Conservation (phyloP, 2,329 filamentous ascomycete genomes). For the Aspergillus tubingensis region DNA sequence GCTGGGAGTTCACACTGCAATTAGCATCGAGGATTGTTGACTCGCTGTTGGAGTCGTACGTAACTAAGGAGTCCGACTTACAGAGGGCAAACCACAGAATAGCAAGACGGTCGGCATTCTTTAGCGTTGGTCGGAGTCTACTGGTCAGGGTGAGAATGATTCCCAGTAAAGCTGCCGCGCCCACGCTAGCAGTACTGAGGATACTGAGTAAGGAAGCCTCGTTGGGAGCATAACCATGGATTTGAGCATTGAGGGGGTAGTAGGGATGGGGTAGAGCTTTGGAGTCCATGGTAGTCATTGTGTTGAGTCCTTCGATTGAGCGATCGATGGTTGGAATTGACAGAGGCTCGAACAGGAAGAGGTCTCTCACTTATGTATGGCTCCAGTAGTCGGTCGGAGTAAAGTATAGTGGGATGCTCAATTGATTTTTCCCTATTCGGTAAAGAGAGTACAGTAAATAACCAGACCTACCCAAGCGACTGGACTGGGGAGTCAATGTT, state of each 20-base stretch:
- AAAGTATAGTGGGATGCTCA: not conserved
- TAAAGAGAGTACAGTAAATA: not conserved
- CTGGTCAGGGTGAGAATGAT: slow-evolving; percentile 58
- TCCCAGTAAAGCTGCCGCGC: slow-evolving; percentile 60
- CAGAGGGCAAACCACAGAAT: slow-evolving; percentile 78
- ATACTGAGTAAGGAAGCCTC: slow-evolving; percentile 61
- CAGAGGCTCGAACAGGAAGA: not conserved
- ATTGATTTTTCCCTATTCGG: not conserved
- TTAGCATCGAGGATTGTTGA: not conserved
- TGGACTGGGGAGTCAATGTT: not conserved
- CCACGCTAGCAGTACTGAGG: slow-evolving; percentile 60
- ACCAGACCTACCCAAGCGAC: not conserved
- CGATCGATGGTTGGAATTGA: too few species aligned
- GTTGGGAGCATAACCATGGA: slow-evolving; percentile 68
- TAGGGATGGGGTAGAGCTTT: slow-evolving; percentile 60
- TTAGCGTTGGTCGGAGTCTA: slow-evolving; percentile 55
- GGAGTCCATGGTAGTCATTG: slow-evolving; percentile 9
- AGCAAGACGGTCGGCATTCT: slow-evolving; percentile 57
- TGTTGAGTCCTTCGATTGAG: not conserved
- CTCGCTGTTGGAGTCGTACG: not conserved
- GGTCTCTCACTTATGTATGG: not conserved
- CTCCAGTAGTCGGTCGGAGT: not conserved
- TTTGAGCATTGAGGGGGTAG: slow-evolving; percentile 65
- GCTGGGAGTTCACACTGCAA: slow-evolving; percentile 30
- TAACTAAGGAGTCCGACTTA: slow-evolving; percentile 31